Percentiles rank a stretch among this genome's conserved stretches.
Evolutionary conservation across 805 yeast genomes (phyloP).

Genomic region (Saturnispora ahearnii): DNA sequence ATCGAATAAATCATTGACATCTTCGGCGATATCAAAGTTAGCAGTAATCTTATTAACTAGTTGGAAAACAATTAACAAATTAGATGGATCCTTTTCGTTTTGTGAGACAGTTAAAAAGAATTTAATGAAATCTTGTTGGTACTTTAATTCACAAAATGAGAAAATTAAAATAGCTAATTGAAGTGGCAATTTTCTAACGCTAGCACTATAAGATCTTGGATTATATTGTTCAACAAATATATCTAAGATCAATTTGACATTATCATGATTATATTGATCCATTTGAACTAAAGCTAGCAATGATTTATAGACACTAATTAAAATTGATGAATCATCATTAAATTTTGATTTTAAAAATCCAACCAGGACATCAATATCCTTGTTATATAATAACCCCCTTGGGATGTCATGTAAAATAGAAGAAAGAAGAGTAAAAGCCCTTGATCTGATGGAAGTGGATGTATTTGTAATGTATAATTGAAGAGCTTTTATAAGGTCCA

Average conservation of each 20-base stretch:
- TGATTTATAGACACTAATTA: slow-evolving; percentile 46
- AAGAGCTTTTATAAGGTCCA: slow-evolving; percentile 12
- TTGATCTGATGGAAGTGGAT: slow-evolving; percentile 31
- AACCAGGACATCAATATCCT: slow-evolving; percentile 41
- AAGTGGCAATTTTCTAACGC: slow-evolving; percentile 53
- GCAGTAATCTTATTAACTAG: slow-evolving; percentile 41
- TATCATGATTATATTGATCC: slow-evolving; percentile 37
- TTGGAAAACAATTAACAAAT: slow-evolving; percentile 61
- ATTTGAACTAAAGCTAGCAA: slow-evolving; percentile 42
- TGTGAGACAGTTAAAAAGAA: slow-evolving; percentile 60
- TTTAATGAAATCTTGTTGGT: slow-evolving; percentile 35
- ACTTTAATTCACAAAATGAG: neutral
- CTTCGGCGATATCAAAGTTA: slow-evolving; percentile 31
- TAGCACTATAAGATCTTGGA: slow-evolving; percentile 51
- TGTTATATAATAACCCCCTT: slow-evolving; percentile 24
- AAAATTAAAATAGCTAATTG: neutral
- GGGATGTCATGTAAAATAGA: slow-evolving; percentile 27
- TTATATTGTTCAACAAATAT: slow-evolving; percentile 36
- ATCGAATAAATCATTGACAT: slow-evolving; percentile 69
- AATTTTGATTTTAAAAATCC: slow-evolving; percentile 59
- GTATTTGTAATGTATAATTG: slow-evolving; percentile 39
- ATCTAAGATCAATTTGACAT: slow-evolving; percentile 31
- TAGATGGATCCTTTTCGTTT: slow-evolving; percentile 93
- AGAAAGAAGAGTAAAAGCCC: slow-evolving; percentile 35
- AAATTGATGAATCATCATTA: slow-evolving; percentile 46